Evolutionary conservation across 345 rosid species (phyloP), one percentile per base, ranked within the genome.

Genomic region (Punica granatum): DNA sequence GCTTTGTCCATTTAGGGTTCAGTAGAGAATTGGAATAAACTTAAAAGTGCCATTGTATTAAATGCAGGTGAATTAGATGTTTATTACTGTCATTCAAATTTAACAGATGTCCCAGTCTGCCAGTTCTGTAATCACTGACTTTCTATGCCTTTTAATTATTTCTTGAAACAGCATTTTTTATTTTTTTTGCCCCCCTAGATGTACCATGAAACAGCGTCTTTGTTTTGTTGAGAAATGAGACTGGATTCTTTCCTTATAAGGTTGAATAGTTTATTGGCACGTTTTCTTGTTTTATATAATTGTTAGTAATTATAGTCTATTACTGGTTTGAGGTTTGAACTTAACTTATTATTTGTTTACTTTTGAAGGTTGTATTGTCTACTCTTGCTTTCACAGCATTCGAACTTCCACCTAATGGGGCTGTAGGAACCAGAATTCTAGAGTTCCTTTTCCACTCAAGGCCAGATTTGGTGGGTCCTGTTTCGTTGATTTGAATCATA

Each of bases 341-440:
- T 33, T 54, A 49, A 41, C 66, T 66, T 67, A 68, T 33, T 34
- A 36, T 48, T 73, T 67, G 63, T 54, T 44, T 33, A 11, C 11
- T 72, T 39, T 85, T 78, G 78, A 86, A 93, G 97, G 98, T 93
- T 74, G 66, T 93, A 71, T 70, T 93, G 69, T 90, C 88, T 67
- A 93, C 98, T 33, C 92, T 90, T 72, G 98, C 92, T 63, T 93
- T 93, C 81, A 82, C 98, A 3, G 96, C 98, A 44, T 93, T 93
- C 81, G 98, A 93, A 77, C 97, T 93, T 78, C 98, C 98, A 59
- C 98, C 98, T 70, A 93, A 93, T 73, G 94, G 88, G 34, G 98
- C 98, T 42, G 73, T 90, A 28, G 98, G 98, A 73, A 93, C 98
- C 59, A 86, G 68, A 82, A 85, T 93, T 67, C 81, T 93, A 15